phyloP scores from a whole-genome alignment of 1,284 basidiomycete species.

The Coniferiporia sulphurascens region DNA sequence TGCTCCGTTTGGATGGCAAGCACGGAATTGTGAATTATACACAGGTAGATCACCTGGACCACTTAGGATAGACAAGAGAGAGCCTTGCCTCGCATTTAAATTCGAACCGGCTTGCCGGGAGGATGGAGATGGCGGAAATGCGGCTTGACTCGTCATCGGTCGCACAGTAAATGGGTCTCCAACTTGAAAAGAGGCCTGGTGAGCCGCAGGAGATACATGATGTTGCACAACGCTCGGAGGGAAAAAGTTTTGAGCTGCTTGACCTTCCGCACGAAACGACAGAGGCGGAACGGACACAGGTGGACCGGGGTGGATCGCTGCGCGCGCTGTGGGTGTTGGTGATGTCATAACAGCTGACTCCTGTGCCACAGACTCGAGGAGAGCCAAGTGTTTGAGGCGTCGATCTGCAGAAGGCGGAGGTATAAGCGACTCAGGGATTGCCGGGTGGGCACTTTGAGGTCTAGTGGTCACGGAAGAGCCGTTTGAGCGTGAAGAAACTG shows the following conservation, averaged over 20 bases:
- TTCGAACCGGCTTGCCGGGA: slow-evolving; percentile 29
- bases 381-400: slow-evolving; percentile 62
- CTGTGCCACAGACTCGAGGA: slow-evolving; percentile 69
- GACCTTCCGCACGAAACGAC: slow-evolving; percentile 17
- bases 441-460: slow-evolving; percentile 31
- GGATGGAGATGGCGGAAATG: slow-evolving; percentile 37
- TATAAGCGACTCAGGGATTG: slow-evolving; percentile 63
- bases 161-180: slow-evolving; percentile 51
- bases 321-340: slow-evolving; percentile 34
- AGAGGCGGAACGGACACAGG: slow-evolving; percentile 22
- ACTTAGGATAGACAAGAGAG: slow-evolving; percentile 39
- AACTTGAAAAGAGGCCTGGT: slow-evolving; percentile 12
- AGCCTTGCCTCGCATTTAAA: slow-evolving; percentile 48
- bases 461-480: slow-evolving; percentile 3
- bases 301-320: slow-evolving; percentile 9
- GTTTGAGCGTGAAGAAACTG: not conserved
- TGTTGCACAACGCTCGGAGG: slow-evolving; percentile 16
- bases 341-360: slow-evolving; percentile 59
- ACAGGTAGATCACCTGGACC: slow-evolving; percentile 20
- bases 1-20: not conserved
- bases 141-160: slow-evolving; percentile 54
- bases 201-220: not conserved
- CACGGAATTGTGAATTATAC: slow-evolving; percentile 14
- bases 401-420: slow-evolving; percentile 48
- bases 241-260: slow-evolving; percentile 17